phyloP scores from a whole-genome alignment of 2,329 filamentous ascomycete genomes.

The Ophiobolus disseminans region DNA sequence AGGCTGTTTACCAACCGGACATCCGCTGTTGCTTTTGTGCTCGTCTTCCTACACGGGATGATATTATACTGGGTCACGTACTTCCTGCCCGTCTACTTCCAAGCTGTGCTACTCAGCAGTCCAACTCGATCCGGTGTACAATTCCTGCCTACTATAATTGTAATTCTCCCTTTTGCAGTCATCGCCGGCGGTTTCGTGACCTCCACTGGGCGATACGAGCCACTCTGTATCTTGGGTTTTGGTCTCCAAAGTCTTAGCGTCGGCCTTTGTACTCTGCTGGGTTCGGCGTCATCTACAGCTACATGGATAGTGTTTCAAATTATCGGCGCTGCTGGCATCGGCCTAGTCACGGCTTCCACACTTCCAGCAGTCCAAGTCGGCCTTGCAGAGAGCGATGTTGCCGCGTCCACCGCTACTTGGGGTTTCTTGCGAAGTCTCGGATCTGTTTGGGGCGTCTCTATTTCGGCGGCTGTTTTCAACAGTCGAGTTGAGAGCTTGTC shows the following conservation, averaged over 20 bases:
- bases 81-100: constrained; percentile 40
- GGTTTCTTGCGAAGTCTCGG: constrained; percentile 40
- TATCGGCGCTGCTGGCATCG: constrained; percentile 30
- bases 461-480: constrained; percentile 42
- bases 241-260: constrained; percentile 26
- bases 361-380: constrained; percentile 41
- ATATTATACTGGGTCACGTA: constrained; percentile 37
- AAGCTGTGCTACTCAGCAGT: constrained; percentile 31
- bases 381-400: constrained; percentile 31
- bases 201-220: constrained; percentile 34
- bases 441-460: constrained; percentile 37
- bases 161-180: constrained; percentile 30
- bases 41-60: constrained; percentile 41
- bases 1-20: constrained; percentile 56
- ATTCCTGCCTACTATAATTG: constrained; percentile 35
- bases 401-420: constrained; percentile 33
- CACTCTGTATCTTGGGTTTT: constrained; percentile 36
- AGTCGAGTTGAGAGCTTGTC: constrained; percentile 23
- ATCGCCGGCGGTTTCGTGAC: constrained; percentile 30
- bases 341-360: constrained; percentile 35
- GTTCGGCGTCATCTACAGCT: constrained; percentile 10
- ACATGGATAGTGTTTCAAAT: constrained; percentile 35
- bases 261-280: constrained; percentile 25
- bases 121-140: constrained; percentile 34
- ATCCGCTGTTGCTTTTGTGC: constrained; percentile 42